Percentiles rank a stretch among this genome's conserved stretches.
Evolutionary conservation across 108 stramenopile genomes (phyloP).

Genomic region (Skeletonema marinoi): DNA sequence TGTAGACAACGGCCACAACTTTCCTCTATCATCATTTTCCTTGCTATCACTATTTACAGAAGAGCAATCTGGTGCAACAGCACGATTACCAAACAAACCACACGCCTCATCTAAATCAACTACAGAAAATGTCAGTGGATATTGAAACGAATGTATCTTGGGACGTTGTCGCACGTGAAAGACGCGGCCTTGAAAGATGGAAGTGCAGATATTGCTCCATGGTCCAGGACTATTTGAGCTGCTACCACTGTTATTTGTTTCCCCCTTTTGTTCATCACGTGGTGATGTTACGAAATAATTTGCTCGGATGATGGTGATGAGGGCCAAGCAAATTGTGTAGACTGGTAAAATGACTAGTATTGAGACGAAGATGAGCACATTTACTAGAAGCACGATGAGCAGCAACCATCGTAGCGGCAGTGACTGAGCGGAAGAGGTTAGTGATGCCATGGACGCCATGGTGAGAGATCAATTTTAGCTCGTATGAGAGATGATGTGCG

Average conservation of each 20-base stretch:
- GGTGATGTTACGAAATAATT: not conserved
- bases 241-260: not conserved
- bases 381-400: not conserved
- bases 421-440: not conserved
- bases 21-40: not conserved
- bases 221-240: not conserved
- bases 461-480: not conserved
- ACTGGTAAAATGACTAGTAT: slow-evolving; percentile 5
- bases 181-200: slow-evolving; percentile 53
- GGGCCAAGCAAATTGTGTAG: slow-evolving; percentile 24
- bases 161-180: slow-evolving; percentile 78
- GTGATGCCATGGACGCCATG: not conserved
- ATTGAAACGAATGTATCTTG: slow-evolving; percentile 71
- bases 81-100: slow-evolving; percentile 43
- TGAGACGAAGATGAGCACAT: not conserved
- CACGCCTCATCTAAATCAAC: slow-evolving; percentile 80
- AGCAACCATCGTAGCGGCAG: not conserved
- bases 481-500: no score
- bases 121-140: slow-evolving; percentile 85
- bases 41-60: not conserved
- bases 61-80: not conserved
- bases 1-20: slow-evolving; percentile 60
- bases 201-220: slow-evolving; percentile 33
- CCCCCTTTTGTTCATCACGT: not conserved
- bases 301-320: slow-evolving; percentile 22